Evolutionary conservation across 495 filamentous ascomycete genomes (phyloP), one percentile per base, ranked within the genome.

Genomic region (Neurospora sp.): DNA sequence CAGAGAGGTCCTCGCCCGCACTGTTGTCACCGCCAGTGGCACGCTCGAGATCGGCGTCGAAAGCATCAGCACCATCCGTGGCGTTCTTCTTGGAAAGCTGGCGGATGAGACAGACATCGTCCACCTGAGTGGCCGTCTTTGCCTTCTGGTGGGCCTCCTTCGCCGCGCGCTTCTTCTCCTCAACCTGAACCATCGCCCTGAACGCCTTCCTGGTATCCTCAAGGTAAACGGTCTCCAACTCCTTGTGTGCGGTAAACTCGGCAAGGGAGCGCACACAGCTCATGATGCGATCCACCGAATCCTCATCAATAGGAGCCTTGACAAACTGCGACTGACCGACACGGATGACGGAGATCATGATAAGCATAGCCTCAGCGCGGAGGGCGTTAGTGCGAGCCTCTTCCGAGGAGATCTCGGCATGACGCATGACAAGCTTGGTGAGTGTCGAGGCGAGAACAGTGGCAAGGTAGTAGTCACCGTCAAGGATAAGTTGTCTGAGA

Each of bases 301-400:
- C 96, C 80, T 99, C 96, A 77, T 99, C 96, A 74, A 99, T 98
- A 4, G 94, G 93, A 8, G 93, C 92, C 84, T 98, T 98, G 78
- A 97, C 96, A 73, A 99, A 99, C 77, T 96, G 93, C 9, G 94
- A 97, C 83, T 99, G 96, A 14, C 96, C 96, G 73, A 97, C 96
- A 74, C 96, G 93, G 75, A 98, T 92, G 78, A 99, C 96, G 23
- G 94, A 97, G 76, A 98, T 97, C 94, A 99, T 97, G 80, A 98
- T 98, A 59, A 98, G 87, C 96, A 98, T 99, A 39, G 96, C 96
- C 83, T 99, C 96, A 4, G 96, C 96, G 35, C 93, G 91, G 5
- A 99, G 88, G 41, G 95, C 94, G 78, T 98, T 98, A 16, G 94
- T 98, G 23, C 96, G 92, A 39, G 92, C 92, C 37, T 84, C 82